Evolutionary conservation across 2,329 filamentous ascomycete genomes (phyloP).

Genomic region (Clarireedia hainanense): DNA sequence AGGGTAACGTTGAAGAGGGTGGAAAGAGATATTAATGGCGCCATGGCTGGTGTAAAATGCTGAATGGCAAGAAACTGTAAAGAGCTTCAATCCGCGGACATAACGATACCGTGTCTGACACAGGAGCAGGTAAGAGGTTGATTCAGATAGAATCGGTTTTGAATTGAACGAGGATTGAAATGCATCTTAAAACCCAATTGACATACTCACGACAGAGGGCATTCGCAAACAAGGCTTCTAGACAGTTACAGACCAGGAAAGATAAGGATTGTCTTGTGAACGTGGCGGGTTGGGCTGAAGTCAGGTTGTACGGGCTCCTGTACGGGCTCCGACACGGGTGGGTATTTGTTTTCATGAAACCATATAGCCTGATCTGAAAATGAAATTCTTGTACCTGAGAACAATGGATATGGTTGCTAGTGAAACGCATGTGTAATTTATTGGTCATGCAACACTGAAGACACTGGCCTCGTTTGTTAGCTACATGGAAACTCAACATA

Average conservation of each 20-base stretch:
- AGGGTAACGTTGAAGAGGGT: not conserved
- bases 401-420: not conserved
- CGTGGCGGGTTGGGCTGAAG: constrained; percentile 9
- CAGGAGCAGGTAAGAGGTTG: too few relatives aligned
- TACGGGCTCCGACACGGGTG: constrained; percentile 2
- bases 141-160: not conserved
- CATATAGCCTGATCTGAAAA: not conserved
- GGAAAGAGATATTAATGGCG: not conserved
- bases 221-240: not conserved
- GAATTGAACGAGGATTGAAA: not conserved
- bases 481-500: not conserved
- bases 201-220: not conserved
- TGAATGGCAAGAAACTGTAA: too few relatives aligned
- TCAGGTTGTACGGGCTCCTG: not conserved
- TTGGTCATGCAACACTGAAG: not conserved
- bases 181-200: not conserved
- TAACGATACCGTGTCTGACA: too few relatives aligned
- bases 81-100: too few relatives aligned
- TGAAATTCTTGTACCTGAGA: not conserved
- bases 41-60: too few relatives aligned
- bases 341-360: constrained; percentile 11
- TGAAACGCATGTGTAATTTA: not conserved
- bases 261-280: not conserved
- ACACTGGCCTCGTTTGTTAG: not conserved
- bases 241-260: constrained; percentile 6